Base-by-base conservation (phyloP, 2,329 filamentous ascomycete genomes). In the Beauveria scarabaeidicola region DNA sequence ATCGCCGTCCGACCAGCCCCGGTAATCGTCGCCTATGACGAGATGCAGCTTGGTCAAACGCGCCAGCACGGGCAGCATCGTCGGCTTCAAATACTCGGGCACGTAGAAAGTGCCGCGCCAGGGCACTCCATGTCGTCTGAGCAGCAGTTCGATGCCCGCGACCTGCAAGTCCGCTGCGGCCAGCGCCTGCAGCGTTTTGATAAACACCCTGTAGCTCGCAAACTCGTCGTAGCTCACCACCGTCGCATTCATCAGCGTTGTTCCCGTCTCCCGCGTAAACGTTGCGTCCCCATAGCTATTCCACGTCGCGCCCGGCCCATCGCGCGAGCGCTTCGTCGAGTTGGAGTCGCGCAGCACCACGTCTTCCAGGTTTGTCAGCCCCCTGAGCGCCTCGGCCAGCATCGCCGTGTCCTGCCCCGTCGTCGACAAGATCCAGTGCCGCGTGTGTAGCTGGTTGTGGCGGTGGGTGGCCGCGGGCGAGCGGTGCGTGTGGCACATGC, bases 261-360 rank as follows among this genome's bases (percentile, higher is more conserved):
- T 43, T 3, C 32, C 50, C 41, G 57, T 59, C 50, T 47, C 32
- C 17, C 19, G 19, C 29, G 13, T 19, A 29, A 59, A 52, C 0
- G 77, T 79, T 0, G 66, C 67, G 19, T 73, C 69, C 2, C 83
- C 82, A 63, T 84, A 86, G 67, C 82, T 83, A 8, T 68, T 71
- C 84, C 85, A 87, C 1, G 64, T 59, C 0, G 64, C 66, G 13
- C 61, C 19, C 1, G 36, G 51, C 2, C 73, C 73, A 52, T 88
- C 84, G 3, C 84, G 78, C 13, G 66, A 66, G 5, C 84, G 79
- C 10, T 69, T 75, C 0, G 5, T 23, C 0, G 80, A 80, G 65
- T 79, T 73, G 69, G 81, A 86, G 66, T 88, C 82, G 19, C 85
- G 79, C 25, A 88, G 72, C 25, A 82, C 80, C 15, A 88, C 68